phyloP scores from a whole-genome alignment of 352 stramenopile genomes.

The Globisporangium ultimum region DNA sequence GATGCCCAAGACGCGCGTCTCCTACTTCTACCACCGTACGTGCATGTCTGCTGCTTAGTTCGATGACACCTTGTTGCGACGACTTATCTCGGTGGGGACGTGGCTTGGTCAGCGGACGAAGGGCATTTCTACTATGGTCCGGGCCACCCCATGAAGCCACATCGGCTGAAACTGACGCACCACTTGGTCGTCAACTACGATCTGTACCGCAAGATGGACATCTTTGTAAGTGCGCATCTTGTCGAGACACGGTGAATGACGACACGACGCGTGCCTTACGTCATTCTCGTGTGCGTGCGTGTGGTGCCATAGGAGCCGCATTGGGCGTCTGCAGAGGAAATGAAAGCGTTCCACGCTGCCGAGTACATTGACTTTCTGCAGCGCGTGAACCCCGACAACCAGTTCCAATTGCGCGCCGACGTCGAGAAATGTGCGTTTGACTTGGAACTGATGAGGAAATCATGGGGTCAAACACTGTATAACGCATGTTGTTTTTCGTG shows the following conservation, averaged over 20 bases:
- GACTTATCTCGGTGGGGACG: conserved; percentile 9
- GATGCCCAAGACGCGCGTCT: conserved; percentile 71
- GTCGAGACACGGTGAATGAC: too few relatives aligned
- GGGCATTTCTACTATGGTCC: conserved; percentile 99
- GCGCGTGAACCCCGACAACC: conserved; percentile 98
- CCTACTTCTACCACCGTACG: conserved; percentile 89
- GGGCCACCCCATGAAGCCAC: conserved; percentile 93
- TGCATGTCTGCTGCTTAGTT: too few relatives aligned
- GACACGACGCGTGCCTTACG: neutral
- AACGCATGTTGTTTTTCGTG: neutral
- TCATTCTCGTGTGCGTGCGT: neutral
- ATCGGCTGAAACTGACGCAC: conserved; percentile 99
- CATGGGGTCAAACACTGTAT: too few relatives aligned
- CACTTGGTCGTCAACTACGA: conserved; percentile 99
- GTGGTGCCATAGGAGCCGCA: conserved; percentile 72
- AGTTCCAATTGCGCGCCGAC: conserved; percentile 97
- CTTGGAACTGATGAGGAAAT: neutral
- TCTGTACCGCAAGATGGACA: conserved; percentile 99
- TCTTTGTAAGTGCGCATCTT: conserved; percentile 83
- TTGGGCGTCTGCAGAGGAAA: conserved; percentile 93
- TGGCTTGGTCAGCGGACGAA: conserved; percentile 89
- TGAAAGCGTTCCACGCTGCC: conserved; percentile 99
- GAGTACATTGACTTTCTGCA: conserved; percentile 99
- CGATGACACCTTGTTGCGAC: neutral
- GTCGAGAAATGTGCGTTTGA: conserved; percentile 91